These are phyloP conservation scores for Chrysophaeum taylorii DNA, from an alignment of 352 stramenopile species.

Conservation along the genomic window DNA sequence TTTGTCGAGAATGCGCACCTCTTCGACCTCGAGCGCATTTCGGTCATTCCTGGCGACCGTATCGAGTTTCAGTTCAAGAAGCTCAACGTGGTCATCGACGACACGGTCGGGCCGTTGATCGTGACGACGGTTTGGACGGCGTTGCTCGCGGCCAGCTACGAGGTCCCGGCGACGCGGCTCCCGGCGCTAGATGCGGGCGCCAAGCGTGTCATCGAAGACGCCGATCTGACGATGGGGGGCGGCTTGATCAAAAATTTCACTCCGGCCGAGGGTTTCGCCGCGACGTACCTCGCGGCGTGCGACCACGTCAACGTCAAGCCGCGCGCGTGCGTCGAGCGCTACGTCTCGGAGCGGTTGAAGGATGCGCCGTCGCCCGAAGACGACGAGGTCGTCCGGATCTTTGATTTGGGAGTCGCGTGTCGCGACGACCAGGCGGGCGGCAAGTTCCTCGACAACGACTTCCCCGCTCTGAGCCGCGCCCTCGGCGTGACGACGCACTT, in stretches of 20 bases:
- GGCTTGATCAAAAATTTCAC: background rate
- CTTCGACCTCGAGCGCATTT: background rate
- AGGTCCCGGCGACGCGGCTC: background rate
- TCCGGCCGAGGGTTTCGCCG: background rate
- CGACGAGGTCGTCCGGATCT: too few species aligned
- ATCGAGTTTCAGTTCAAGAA: background rate
- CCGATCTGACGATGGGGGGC: background rate
- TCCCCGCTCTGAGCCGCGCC: background rate
- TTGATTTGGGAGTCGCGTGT: too few species aligned
- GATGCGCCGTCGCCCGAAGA: too few species aligned
- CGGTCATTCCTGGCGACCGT: background rate
- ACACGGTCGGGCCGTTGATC: background rate
- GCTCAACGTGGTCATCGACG: background rate
- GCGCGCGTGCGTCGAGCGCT: background rate
- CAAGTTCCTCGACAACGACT: too few species aligned
- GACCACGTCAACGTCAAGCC: background rate
- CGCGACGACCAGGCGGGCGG: too few species aligned
- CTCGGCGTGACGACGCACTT: background rate
- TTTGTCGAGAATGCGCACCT: background rate
- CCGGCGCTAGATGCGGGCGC: background rate
- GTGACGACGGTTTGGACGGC: background rate
- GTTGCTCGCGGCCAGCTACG: background rate
- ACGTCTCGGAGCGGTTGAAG: background rate
- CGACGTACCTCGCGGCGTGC: background rate
- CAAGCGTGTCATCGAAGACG: background rate